These are phyloP conservation scores for Phytopythium delawarense DNA, from an alignment of 352 stramenopile species.

Conservation along the genomic window DNA sequence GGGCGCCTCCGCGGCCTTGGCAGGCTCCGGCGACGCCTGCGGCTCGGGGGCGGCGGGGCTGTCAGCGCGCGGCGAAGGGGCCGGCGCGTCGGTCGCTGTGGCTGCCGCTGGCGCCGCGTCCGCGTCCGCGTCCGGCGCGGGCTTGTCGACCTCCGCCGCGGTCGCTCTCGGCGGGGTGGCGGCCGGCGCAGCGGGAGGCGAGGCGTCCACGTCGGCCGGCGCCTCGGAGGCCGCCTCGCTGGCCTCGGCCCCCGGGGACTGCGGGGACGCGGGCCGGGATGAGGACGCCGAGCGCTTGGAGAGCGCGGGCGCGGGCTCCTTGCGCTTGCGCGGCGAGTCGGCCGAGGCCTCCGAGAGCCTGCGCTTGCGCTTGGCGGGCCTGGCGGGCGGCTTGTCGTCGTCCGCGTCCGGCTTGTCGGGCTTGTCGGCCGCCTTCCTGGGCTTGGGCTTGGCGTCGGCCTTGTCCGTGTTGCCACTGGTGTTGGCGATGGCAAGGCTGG, in stretches of 20 bases:
- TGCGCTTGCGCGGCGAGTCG: slow-evolving; percentile 18
- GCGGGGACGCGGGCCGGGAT: background rate
- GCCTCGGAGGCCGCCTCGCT: background rate
- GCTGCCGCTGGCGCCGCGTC: background rate
- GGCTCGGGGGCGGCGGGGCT: background rate
- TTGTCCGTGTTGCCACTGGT: slow-evolving; percentile 15
- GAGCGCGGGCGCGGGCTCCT: background rate
- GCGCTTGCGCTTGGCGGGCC: slow-evolving; percentile 32
- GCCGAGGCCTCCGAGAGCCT: slow-evolving; percentile 25
- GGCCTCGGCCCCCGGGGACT: background rate
- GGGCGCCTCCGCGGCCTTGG: slow-evolving; percentile 15
- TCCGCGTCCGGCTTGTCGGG: slow-evolving; percentile 22
- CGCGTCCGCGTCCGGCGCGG: background rate
- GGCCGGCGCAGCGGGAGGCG: background rate
- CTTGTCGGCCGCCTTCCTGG: slow-evolving; percentile 25
- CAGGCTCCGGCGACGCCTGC: slow-evolving; percentile 29
- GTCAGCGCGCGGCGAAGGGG: background rate
- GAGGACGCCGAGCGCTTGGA: slow-evolving; percentile 2
- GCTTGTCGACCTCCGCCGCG: background rate
- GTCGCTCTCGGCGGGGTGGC: background rate
- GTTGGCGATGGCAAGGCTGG: slow-evolving; percentile 21
- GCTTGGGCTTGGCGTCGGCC: slow-evolving; percentile 19
- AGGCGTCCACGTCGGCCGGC: slow-evolving; percentile 1
- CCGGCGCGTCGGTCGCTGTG: slow-evolving; percentile 3
- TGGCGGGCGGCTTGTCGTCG: slow-evolving; percentile 19